phyloP scores from a whole-genome alignment of 2,329 filamentous ascomycete genomes.

The Ambrosiella xylebori region DNA sequence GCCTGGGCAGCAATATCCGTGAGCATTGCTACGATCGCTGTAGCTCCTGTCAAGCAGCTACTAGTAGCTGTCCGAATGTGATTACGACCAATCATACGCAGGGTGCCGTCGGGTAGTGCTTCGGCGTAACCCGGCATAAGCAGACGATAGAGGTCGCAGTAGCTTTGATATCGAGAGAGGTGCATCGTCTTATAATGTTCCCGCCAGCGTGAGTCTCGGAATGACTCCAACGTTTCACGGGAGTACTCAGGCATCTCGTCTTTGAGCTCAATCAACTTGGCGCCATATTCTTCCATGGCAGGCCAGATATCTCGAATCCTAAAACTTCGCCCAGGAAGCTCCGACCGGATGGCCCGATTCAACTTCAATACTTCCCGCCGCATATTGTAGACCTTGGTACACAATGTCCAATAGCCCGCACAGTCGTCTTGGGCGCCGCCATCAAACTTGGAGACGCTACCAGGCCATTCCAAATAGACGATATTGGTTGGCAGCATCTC shows the following conservation, averaged over 20 bases:
- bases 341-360: background rate
- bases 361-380: background rate
- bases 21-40: conserved; percentile 17
- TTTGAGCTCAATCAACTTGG: background rate
- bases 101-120: conserved; percentile 20
- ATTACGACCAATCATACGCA: conserved; percentile 17
- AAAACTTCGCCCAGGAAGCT: background rate
- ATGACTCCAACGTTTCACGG: conserved; percentile 12
- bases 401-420: conserved; percentile 15
- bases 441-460: conserved; percentile 27
- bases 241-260: conserved; percentile 9
- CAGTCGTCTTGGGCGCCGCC: background rate
- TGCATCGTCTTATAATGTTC: conserved; percentile 19
- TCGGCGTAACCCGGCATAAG: conserved; percentile 25
- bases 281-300: background rate
- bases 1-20: background rate
- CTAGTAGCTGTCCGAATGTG: conserved; percentile 15
- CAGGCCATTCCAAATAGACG: conserved; percentile 26
- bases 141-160: conserved; percentile 29
- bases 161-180: conserved; percentile 25
- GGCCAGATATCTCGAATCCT: background rate
- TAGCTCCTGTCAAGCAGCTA: conserved; percentile 21
- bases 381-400: background rate
- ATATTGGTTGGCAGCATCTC: conserved; percentile 26
- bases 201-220: conserved; percentile 13